Base-by-base conservation (phyloP, 1,139 yeast species). In the Spencermartinsiella ligniputridi region DNA sequence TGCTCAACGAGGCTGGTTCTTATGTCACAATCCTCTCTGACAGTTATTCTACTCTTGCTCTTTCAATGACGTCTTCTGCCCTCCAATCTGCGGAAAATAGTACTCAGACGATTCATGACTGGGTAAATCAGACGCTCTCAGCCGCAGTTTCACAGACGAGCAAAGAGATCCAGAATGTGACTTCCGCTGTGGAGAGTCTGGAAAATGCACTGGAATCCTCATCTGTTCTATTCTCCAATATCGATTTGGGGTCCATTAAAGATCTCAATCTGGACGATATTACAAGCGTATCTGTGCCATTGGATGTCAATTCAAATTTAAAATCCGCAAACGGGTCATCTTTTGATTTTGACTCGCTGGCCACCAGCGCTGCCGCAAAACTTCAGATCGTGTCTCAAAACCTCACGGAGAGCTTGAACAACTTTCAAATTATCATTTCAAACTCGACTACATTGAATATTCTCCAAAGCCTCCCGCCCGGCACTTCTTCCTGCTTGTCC, bases 111-210 rank as follows among this genome's bases (percentile, higher is more conserved):
- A 19, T 47, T n/a, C 34, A 42, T 20, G 20, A 29, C n/a, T 44
- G 45, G 48, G 17, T 46, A n/a, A 21, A 43, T n/a, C 9, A 11
- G 15, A 37, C 33, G 6, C 22, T 37, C 8, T 15, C 32, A 8
- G 32, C 32, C 8, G 40, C 40, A 8, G 33, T 37, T 9, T 12
- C 40, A 17, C 22, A 22, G n/a, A 11, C 35, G 17, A 40, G 16
- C 11, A n/a, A 27, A 17, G 29, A 48, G 4, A 35, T 54, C n/a
- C 30, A 35, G 6, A 33, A 41, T 4, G 40, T 55, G 5, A 40
- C 49, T 2, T 19, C 39, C 9, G 53, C 57, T 0, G 38, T 55
- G 19, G 37, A 42, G 16, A 24, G 44, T 16, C 47, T 56, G 2
- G 48, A 48, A 16, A 38, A 44, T n/a, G 42, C 51, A n/a, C 35